phyloP scores from a whole-genome alignment of 108 stramenopile genomes.

The Cyclotella cryptica region DNA sequence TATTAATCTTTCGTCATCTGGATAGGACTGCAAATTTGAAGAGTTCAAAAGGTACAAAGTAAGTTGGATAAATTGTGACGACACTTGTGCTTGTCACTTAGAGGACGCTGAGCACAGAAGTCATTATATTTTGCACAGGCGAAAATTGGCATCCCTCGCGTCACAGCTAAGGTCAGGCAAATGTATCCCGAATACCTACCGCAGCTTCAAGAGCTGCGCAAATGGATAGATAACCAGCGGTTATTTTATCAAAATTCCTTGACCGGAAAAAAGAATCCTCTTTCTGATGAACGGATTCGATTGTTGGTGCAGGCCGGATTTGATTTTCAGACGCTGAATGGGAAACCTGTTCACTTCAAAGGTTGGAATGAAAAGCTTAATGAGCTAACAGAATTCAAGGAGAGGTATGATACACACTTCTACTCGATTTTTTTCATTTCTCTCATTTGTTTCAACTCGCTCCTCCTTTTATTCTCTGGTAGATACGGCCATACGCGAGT shows the following conservation, averaged over 20 bases:
- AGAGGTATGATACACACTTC: not conserved
- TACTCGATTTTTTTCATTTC: no score
- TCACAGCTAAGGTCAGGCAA: slow-evolving; percentile 16
- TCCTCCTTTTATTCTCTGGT: slow-evolving; percentile 5
- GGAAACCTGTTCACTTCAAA: slow-evolving; percentile 24
- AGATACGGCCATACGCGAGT: slow-evolving; percentile 27
- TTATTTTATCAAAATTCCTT: slow-evolving; percentile 11
- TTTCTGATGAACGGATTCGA: slow-evolving; percentile 29
- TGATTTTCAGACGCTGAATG: slow-evolving; percentile 7
- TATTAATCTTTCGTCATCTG: not conserved
- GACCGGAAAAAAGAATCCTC: slow-evolving; percentile 18
- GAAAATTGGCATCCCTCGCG: slow-evolving; percentile 13
- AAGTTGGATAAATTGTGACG: no score
- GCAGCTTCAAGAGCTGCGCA: slow-evolving; percentile 18
- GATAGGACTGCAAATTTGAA: not conserved
- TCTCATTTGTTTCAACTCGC: not conserved
- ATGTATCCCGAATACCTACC: slow-evolving; percentile 9
- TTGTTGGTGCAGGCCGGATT: slow-evolving; percentile 18
- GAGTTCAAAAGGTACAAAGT: slow-evolving; percentile 16
- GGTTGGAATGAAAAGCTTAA: slow-evolving; percentile 30
- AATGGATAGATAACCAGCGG: slow-evolving; percentile 30
- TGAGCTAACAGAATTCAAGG: slow-evolving; percentile 25
- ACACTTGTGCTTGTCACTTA: not conserved
- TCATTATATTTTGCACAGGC: not conserved
- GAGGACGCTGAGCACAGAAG: not conserved